Conservation (phyloP, 2,329 filamentous ascomycete genomes). For the Incumbomyces lentus region DNA sequence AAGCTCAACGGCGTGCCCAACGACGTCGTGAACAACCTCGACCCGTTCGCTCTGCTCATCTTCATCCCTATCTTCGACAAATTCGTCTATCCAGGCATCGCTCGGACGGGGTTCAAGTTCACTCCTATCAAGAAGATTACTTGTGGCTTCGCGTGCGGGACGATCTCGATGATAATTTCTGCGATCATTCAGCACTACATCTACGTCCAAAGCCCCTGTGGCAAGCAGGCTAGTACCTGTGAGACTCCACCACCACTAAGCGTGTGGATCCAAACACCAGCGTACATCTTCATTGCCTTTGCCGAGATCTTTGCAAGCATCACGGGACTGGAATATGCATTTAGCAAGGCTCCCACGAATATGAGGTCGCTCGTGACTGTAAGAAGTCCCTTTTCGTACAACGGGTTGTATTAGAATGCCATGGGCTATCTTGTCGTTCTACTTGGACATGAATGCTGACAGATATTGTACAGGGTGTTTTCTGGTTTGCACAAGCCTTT, state of each 20-base stretch:
- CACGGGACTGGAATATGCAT: slow-evolving; percentile 63
- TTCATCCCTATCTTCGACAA: slow-evolving; percentile 46
- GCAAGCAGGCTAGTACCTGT: slow-evolving; percentile 45
- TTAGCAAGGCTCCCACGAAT: slow-evolving; percentile 66
- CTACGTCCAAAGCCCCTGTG: slow-evolving; percentile 54
- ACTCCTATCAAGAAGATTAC: slow-evolving; percentile 46
- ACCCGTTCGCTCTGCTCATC: slow-evolving; percentile 44
- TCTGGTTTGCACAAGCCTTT: slow-evolving; percentile 61
- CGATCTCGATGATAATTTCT: slow-evolving; percentile 40
- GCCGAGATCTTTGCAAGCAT: slow-evolving; percentile 33
- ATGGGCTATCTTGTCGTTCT: too few species aligned
- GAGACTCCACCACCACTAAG: slow-evolving; percentile 48
- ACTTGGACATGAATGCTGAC: too few species aligned
- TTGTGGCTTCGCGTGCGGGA: slow-evolving; percentile 40
- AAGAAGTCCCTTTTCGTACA: background rate
- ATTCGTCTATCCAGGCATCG: slow-evolving; percentile 42
- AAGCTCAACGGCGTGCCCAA: slow-evolving; percentile 43
- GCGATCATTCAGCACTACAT: slow-evolving; percentile 40
- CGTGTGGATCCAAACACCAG: slow-evolving; percentile 39
- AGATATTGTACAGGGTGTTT: slow-evolving; percentile 49
- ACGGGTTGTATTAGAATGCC: too few species aligned
- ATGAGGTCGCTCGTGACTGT: slow-evolving; percentile 50
- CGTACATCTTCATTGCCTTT: slow-evolving; percentile 22
- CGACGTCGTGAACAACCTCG: slow-evolving; percentile 46
- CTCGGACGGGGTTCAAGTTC: slow-evolving; percentile 38